Conservation (phyloP, 106 monocot genomes). For the Dendrobium catenatum region DNA sequence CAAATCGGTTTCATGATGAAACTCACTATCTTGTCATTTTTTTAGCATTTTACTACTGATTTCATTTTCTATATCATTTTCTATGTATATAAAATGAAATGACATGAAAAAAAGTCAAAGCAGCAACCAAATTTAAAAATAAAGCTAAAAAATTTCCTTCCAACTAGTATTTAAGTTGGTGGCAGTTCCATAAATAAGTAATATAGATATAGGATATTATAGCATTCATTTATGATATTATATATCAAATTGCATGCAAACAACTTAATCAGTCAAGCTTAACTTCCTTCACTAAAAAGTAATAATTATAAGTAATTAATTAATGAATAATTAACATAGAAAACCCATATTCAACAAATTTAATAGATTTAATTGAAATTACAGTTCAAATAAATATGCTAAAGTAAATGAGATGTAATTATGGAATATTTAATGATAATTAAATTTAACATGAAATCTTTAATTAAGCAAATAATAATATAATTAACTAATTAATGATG, state of each 20-base stretch:
- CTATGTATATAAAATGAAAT: background rate
- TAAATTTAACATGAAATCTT: background rate
- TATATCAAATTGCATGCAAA: background rate
- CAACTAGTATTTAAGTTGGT: background rate
- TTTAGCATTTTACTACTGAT: background rate
- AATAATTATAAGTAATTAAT: background rate
- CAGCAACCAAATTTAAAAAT: background rate
- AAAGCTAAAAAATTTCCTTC: background rate
- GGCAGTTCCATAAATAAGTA: background rate
- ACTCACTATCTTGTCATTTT: background rate
- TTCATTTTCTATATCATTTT: background rate
- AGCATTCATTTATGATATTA: background rate
- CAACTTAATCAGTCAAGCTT: background rate
- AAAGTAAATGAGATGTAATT: background rate
- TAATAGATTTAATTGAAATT: background rate
- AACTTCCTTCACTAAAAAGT: background rate
- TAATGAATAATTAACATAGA: background rate
- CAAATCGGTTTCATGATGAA: background rate
- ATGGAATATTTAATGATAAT: background rate
- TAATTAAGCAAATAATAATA: background rate
- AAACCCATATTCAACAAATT: background rate
- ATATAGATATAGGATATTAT: background rate
- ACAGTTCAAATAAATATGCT: background rate
- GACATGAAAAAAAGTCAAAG: background rate
- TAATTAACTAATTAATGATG: background rate